phyloP scores from a whole-genome alignment of 2,329 filamentous ascomycete species.

The Colletotrichum musicola region DNA sequence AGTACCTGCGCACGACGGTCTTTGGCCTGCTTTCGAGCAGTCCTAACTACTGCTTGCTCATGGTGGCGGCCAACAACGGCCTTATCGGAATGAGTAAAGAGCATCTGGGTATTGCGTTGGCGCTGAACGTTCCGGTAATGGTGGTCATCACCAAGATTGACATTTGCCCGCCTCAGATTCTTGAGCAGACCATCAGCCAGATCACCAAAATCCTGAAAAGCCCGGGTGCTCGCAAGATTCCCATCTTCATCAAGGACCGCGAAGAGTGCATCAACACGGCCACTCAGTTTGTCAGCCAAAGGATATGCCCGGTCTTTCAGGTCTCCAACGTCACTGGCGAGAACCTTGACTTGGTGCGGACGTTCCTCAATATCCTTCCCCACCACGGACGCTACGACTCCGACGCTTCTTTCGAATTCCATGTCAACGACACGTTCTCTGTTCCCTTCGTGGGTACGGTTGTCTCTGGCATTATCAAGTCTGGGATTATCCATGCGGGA shows the following conservation, averaged over 20 bases:
- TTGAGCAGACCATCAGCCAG: conserved; percentile 92
- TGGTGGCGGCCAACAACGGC: conserved; percentile 98
- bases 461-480: conserved; percentile 92
- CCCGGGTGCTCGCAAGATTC: conserved; percentile 93
- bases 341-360: conserved; percentile 89
- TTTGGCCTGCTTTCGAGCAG: conserved; percentile 95
- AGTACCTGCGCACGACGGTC: conserved; percentile 94
- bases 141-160: conserved; percentile 98
- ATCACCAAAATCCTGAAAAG: conserved; percentile 94
- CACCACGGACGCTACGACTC: conserved; percentile 94
- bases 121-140: conserved; percentile 97
- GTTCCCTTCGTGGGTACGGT: conserved; percentile 98
- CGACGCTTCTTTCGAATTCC: conserved; percentile 91
- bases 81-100: conserved; percentile 99
- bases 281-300: conserved; percentile 93
- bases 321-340: conserved; percentile 98
- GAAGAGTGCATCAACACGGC: conserved; percentile 96
- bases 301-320: conserved; percentile 97
- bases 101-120: conserved; percentile 93
- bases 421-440: conserved; percentile 97
- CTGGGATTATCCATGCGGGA: conserved; percentile 88
- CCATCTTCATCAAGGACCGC: conserved; percentile 91
- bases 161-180: conserved; percentile 95
- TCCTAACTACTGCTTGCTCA: conserved; percentile 96
- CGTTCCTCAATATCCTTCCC: conserved; percentile 94